A percentile compares a stretch with the other conserved stretches of the same genome.
Conservation (phyloP, 2,329 filamentous ascomycete species). For the Neurospora crassa region DNA sequence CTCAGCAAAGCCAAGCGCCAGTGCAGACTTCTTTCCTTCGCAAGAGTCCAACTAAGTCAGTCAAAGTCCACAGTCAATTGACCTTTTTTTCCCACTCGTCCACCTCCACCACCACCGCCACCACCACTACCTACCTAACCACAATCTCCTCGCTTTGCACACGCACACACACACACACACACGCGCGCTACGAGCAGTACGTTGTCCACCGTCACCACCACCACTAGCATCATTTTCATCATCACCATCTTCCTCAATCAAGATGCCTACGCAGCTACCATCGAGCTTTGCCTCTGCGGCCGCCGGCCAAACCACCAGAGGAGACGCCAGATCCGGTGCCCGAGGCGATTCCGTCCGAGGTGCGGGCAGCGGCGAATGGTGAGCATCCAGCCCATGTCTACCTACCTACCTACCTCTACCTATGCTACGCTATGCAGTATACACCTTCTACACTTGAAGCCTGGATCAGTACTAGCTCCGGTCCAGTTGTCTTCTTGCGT, state of each 20-base stretch:
- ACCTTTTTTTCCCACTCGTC: constrained; percentile 3
- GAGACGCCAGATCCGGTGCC: constrained; percentile 46
- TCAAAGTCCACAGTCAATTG: not conserved
- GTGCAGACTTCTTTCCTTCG: not conserved
- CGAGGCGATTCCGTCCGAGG: constrained; percentile 45
- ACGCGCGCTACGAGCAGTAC: not conserved
- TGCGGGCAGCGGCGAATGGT: constrained; percentile 61
- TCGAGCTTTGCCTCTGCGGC: constrained; percentile 80
- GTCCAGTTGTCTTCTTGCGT: not conserved
- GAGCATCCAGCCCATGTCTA: constrained; percentile 27
- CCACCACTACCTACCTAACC: constrained; percentile 6
- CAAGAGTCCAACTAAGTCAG: not conserved
- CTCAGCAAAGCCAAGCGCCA: not conserved
- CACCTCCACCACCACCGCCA: constrained; percentile 4
- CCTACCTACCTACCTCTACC: not conserved
- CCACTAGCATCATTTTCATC: not conserved
- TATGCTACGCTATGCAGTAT: not conserved
- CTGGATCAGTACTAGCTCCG: not conserved
- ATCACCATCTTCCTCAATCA: constrained; percentile 1
- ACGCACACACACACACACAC: constrained; percentile 3
- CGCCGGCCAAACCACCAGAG: constrained; percentile 54
- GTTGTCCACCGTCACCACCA: constrained; percentile 1
- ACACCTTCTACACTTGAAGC: not conserved
- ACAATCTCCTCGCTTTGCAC: not conserved
- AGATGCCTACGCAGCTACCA: constrained; percentile 64